Evolutionary conservation across 2,329 filamentous ascomycete species (phyloP), one percentile per base, ranked within the genome.

Genomic region (Escovopsis weberi): DNA sequence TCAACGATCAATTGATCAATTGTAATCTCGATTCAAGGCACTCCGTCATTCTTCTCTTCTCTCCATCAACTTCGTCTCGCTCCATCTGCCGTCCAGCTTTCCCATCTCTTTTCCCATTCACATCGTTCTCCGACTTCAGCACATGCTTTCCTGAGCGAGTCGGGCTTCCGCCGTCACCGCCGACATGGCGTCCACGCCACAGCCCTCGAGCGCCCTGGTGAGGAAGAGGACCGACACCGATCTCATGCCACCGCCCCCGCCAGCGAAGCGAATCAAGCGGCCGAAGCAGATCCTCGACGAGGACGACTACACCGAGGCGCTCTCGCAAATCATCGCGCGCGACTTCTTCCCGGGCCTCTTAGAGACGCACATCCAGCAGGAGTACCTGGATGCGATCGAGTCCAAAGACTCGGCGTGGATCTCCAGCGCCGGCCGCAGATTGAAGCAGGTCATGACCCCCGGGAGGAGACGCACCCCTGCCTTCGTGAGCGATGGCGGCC

Each of bases 301-400:
- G 69, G 89, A 98, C 52, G 79, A 82, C 42, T 98, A 98, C 61
- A 91, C 86, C 2, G 79, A 87, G 45, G 83, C 85, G 1, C 70
- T 98, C 26, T 94, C 88, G 0, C 82, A 91, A 52, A 96, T 98
- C 57, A 94, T 98, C 48, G 85, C 86, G 9, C 80, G 91, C 50
- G 91, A 98, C 68, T 98, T 94, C 68, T 98, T 96, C 55, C 91
- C 91, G 0, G 91, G 89, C 0, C 70, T 98, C 0, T 67, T 88
- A 4, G 87, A 96, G 59, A 80, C 80, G 12, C 80, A 94, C 53
- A 82, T 81, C 1, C 87, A 95, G 59, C 80, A 87, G 58, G 91
- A 98, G 54, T 96, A 95, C 52, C 69, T 98, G 28, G 82, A 93
- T 55, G 91, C 91, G 0, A 65, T 96, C 8, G 87, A 94, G 8